Evolutionary conservation across 208 protist genomes (phyloP), one percentile per base, ranked within the genome.

Genomic region (Wallacemonas collosoma): DNA sequence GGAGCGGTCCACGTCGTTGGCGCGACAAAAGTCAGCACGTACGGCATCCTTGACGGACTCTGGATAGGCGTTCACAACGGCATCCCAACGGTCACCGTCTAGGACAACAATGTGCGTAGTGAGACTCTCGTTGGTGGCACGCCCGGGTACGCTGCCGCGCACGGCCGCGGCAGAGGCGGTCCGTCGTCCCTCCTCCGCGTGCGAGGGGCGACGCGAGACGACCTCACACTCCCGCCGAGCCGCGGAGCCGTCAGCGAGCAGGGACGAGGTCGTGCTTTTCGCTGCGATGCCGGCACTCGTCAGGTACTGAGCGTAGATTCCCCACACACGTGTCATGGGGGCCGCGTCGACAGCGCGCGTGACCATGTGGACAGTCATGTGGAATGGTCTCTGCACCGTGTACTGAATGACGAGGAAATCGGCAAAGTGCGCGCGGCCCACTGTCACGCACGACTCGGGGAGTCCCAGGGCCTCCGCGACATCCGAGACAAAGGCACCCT

Each of bases 41-140:
- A 48, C 60, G 17, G 60, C 60, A 48, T 65, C 60, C 60, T 48
- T 65, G 14, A 65, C 60, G 12, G 60, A 65, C 60, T 65, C 60
- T 48, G 60, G 60, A n/a, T 65, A 65, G 43, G 60, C 40, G 5
- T 48, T 8, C 41, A 65, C 41, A 3, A 65, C 60, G n/a, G 40
- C 40, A 3, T 65, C 60, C 60, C 60, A 65, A n/a, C 26, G 38
- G 43, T 65, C 60, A n/a, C 60, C 60, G 60, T 44, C 60, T 9
- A 65, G n/a, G 6, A 50, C 60, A 35, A 65, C 36, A 41, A 50
- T 65, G 60, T 65, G 60, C 14, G 43, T 50, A 0, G 60, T 65
- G 15, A 35, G 26, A 26, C 26, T 8, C 38, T 53, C 43, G 17
- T n/a, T 4, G 6, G 5, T 7, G 39, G 36, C 57, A 38, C 57